Percentiles rank a stretch among this genome's conserved stretches.
These are phyloP conservation scores for Periglandula ipomoeae DNA, from an alignment of 2,329 filamentous ascomycete genomes.

Conservation along the genomic window DNA sequence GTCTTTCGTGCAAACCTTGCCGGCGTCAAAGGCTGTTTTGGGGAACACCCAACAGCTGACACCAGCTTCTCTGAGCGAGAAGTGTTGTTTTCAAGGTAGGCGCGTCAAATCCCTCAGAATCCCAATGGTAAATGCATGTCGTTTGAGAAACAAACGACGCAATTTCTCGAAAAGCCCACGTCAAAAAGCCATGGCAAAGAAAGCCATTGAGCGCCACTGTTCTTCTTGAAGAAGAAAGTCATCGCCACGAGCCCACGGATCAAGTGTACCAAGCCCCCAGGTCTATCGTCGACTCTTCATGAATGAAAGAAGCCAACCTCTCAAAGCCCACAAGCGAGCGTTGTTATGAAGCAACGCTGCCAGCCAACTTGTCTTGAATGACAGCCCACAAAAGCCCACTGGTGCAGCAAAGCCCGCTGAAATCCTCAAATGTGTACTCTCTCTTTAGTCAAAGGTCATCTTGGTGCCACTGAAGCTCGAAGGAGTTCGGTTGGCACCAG, in stretches of 20 bases:
- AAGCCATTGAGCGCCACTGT: slow-evolving; percentile 19
- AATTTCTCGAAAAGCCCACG: slow-evolving; percentile 18
- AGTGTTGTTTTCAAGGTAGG: slow-evolving; percentile 12
- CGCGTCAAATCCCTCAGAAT: slow-evolving; percentile 32
- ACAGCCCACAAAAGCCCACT: slow-evolving; percentile 45
- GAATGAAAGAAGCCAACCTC: slow-evolving; percentile 39
- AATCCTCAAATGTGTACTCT: slow-evolving; percentile 30
- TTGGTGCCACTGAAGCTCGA: slow-evolving; percentile 59
- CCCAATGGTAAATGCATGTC: slow-evolving; percentile 22
- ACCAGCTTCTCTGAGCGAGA: background rate
- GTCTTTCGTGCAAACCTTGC: slow-evolving; percentile 8
- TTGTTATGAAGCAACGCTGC: slow-evolving; percentile 16
- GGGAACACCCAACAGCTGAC: background rate
- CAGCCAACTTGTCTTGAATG: slow-evolving; percentile 32
- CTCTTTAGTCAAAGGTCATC: slow-evolving; percentile 54
- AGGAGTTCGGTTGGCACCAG: slow-evolving; percentile 35
- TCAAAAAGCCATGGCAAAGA: slow-evolving; percentile 23
- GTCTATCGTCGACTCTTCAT: slow-evolving; percentile 38
- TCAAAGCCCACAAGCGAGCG: slow-evolving; percentile 40
- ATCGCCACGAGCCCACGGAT: slow-evolving; percentile 29
- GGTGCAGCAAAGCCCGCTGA: slow-evolving; percentile 31
- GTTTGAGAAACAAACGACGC: slow-evolving; percentile 13
- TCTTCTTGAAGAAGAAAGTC: slow-evolving; percentile 6
- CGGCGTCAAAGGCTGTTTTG: background rate
- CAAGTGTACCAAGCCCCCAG: slow-evolving; percentile 41